Evolutionary conservation across 768 basidiomycete genomes (phyloP), one percentile per base, ranked within the genome.

Genomic region (Tephrocybe sp.): DNA sequence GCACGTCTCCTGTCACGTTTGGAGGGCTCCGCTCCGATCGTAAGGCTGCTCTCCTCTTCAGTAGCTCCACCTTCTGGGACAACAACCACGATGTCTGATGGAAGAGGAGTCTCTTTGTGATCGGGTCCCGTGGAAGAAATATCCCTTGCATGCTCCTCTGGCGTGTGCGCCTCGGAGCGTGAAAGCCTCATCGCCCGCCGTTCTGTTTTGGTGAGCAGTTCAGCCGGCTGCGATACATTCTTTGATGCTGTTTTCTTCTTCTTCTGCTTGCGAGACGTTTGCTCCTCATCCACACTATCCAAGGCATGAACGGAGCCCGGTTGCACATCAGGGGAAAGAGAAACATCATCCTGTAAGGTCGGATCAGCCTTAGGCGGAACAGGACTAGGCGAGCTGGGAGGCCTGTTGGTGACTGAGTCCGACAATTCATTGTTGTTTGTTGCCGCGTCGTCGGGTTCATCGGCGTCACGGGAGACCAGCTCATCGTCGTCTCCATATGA

Each of bases 1-100:
- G 86, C 85, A 43, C 85, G 78, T 41, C 95, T 73, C 67, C 86
- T 92, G 26, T 97, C 92, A 52, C 81, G 83, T 68, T 97, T 98
- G 5, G 91, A 71, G 1, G 65, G 63, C 50, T 68, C 69, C 20
- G 21, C 25, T 32, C n/a, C 32, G 17, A 7, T 18, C 3, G 45
- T 20, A 5, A 44, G 15, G 8, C 28, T 36, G n/a, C 41, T 48
- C 33, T 46, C 54, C 25, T 52, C 50, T 20, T 51, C 56, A 28
- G n/a, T n/a, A n/a, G 39, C 43, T 26, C 34, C 51, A 32, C 11
- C 53, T 12, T 54, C 54, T 14, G 11, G 46, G 34, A 43, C 46
- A 37, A 37, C 50, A 18, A 10, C 32, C 17, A 37, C 40, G 10
- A 47, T 45, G 34, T 37, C 28, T 45, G 46, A 44, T 25, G 41